These are phyloP conservation scores for Austroboletus novae-zelandiae DNA, from an alignment of 1,284 basidiomycete genomes.

Conservation along the genomic window DNA sequence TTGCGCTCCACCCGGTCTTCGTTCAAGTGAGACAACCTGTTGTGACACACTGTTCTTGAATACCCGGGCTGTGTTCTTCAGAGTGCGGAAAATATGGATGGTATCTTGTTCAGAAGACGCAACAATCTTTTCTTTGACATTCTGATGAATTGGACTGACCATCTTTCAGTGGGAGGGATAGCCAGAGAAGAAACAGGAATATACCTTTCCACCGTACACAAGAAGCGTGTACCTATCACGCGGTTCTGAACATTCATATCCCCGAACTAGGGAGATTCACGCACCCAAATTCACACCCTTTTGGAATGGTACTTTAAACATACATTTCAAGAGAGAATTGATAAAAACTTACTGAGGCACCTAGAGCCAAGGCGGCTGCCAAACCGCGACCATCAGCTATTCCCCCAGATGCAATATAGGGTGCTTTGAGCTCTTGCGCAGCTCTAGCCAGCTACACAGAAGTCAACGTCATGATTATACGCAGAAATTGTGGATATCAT, in stretches of 20 bases:
- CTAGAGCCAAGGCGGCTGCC: constrained; percentile 79
- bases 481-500: constrained; percentile 18
- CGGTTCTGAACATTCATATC: constrained; percentile 1
- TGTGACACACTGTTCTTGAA: constrained; percentile 82
- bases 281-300: constrained; percentile 85
- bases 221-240: constrained; percentile 72
- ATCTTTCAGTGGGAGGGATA: constrained; percentile 1
- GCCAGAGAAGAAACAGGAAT: constrained; percentile 3
- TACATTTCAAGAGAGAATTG: neutral
- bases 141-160: constrained; percentile 78
- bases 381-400: constrained; percentile 82
- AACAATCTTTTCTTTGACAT: constrained; percentile 90
- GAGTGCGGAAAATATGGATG: constrained; percentile 86
- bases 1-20: constrained; percentile 78
- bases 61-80: constrained; percentile 86
- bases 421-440: constrained; percentile 79
- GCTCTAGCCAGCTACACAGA: constrained; percentile 75
- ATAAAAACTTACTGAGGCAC: constrained; percentile 63
- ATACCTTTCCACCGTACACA: constrained; percentile 78
- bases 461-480: neutral
- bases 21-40: constrained; percentile 83
- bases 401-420: constrained; percentile 89
- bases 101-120: constrained; percentile 79
- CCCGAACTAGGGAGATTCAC: constrained; percentile 14
- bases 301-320: neutral